Evolutionary conservation across 495 filamentous ascomycete species (phyloP).

Genomic region (Penicillium verhagenii): DNA sequence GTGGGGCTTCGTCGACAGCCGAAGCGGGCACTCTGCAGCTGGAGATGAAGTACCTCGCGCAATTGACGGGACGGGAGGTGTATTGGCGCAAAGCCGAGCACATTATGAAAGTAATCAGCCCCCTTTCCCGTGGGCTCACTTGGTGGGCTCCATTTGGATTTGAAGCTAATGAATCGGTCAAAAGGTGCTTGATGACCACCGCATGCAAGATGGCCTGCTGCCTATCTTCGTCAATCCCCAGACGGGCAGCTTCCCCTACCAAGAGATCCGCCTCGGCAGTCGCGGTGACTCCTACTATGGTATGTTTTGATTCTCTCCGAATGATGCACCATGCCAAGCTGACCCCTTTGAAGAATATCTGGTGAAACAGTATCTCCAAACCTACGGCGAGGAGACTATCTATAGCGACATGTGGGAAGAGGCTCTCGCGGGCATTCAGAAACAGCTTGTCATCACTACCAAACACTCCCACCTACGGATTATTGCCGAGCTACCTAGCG

Average conservation of each 20-base stretch:
- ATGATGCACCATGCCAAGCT: neutral
- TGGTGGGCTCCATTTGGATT: too few relatives aligned
- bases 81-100: constrained; percentile 83
- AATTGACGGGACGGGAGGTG: constrained; percentile 73
- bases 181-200: constrained; percentile 67
- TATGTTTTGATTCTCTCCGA: neutral
- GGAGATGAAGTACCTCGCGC: constrained; percentile 84
- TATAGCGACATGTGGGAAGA: constrained; percentile 83
- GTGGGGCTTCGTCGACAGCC: constrained; percentile 78
- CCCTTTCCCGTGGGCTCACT: too few relatives aligned
- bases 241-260: constrained; percentile 63
- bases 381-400: constrained; percentile 68
- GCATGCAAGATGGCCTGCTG: constrained; percentile 67
- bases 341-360: constrained; percentile 55
- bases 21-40: constrained; percentile 83
- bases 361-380: constrained; percentile 87
- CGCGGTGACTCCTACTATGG: constrained; percentile 84
- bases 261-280: constrained; percentile 80
- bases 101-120: constrained; percentile 57
- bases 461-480: constrained; percentile 70
- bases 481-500: constrained; percentile 71
- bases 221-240: constrained; percentile 77
- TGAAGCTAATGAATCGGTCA: too few relatives aligned
- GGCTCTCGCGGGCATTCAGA: constrained; percentile 72
- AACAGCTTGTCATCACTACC: constrained; percentile 78